Evolutionary conservation across 2,329 filamentous ascomycete genomes (phyloP).

Genomic region (Ophiocordyceps camponoti-leonardi): DNA sequence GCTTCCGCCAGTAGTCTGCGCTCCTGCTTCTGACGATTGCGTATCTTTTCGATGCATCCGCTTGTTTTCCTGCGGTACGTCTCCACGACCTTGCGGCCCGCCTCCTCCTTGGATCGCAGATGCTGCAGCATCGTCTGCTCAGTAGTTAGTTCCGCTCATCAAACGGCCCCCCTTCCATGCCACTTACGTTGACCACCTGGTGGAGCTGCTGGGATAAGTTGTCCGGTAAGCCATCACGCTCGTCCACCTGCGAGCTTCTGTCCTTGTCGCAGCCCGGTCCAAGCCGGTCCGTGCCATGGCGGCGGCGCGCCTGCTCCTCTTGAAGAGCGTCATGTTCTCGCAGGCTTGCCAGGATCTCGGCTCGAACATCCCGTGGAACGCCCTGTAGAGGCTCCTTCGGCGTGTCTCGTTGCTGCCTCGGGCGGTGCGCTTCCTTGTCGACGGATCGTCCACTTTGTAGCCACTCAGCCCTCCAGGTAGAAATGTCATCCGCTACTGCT

Average conservation of each 20-base stretch:
- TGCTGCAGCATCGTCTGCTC: slow-evolving; percentile 8
- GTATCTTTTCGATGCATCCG: slow-evolving; percentile 7
- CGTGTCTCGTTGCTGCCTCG: not conserved
- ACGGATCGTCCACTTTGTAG: not conserved
- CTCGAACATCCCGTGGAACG: not conserved
- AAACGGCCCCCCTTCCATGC: no score
- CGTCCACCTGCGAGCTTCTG: not conserved
- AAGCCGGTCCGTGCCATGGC: not conserved
- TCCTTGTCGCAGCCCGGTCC: not conserved
- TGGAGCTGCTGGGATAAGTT: slow-evolving; percentile 4
- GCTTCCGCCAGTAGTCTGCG: slow-evolving; percentile 3
- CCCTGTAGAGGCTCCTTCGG: not conserved
- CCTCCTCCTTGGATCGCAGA: slow-evolving; percentile 8
- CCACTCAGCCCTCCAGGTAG: not conserved
- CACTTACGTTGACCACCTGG: slow-evolving; percentile 9
- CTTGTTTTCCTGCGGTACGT: slow-evolving; percentile 7
- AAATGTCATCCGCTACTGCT: not conserved
- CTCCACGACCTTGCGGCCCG: slow-evolving; percentile 5
- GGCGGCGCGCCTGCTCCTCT: not conserved
- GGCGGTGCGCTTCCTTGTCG: not conserved
- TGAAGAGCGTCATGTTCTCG: not conserved
- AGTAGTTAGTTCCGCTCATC: not conserved
- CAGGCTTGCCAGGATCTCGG: slow-evolving; percentile 1
- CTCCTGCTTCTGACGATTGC: slow-evolving; percentile 8
- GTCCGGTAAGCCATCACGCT: not conserved